phyloP scores from a whole-genome alignment of 2,329 filamentous ascomycete species.

The Trichophyton rubrum region DNA sequence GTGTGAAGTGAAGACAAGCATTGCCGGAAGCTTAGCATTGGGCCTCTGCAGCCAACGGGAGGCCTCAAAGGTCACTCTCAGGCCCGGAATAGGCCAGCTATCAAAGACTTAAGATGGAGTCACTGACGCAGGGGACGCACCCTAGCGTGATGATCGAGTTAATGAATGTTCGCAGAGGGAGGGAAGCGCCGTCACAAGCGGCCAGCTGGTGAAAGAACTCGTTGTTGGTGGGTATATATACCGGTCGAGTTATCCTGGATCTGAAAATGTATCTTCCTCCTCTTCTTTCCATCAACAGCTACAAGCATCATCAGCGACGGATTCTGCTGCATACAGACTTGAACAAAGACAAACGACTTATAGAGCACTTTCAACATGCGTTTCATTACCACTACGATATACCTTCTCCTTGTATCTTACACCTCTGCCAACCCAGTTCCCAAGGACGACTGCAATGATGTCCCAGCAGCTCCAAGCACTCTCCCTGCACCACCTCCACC shows the following conservation, averaged over 20 bases:
- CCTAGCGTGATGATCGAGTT: not conserved
- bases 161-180: not conserved
- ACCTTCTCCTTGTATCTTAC: not conserved
- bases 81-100: not conserved
- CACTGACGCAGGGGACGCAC: not conserved
- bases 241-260: not conserved
- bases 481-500: not conserved
- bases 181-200: not conserved
- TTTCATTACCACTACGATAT: not conserved
- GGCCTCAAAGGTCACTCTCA: not conserved
- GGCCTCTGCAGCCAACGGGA: not conserved
- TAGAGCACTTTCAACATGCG: not conserved
- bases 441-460: not conserved
- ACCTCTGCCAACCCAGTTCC: not conserved
- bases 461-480: not conserved
- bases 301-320: no score
- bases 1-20: not conserved
- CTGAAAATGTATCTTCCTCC: not conserved
- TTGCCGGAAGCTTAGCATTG: not conserved
- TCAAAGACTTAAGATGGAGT: not conserved
- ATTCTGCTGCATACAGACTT: not conserved
- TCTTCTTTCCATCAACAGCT: not conserved
- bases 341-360: not conserved
- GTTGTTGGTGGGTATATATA: not conserved
- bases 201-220: not conserved